Evolutionary conservation across 371 early-diverging fungal genomes (phyloP), one percentile per base, ranked within the genome.

Genomic region (Mycotypha africana): DNA sequence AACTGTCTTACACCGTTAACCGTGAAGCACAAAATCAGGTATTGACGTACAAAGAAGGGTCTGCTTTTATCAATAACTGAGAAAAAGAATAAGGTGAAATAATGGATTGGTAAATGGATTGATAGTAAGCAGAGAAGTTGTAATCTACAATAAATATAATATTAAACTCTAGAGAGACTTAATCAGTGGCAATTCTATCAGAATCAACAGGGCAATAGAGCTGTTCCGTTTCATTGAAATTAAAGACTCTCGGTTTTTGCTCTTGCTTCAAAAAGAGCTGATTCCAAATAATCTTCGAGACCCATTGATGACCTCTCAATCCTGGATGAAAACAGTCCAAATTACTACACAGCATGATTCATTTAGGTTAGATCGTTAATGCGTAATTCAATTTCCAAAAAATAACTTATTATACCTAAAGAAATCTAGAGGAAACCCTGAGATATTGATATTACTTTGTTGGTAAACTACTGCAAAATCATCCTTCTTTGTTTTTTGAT

Each of bases 191-290:
- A 19, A 71, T 51, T 36, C 67, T 53, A 55, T 71, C 72, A 6
- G 50, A 41, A n/a, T 71, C 65, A 2, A 35, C 42, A 10, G 72
- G 72, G 31, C 72, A 71, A 26, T 65, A 71, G 15, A 67, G 51
- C 0, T 49, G 31, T 8, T 47, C 42, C 14, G 51, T 47, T 14
- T 23, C 44, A 36, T 65, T 26, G 20, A 62, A 71, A 15, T 57
- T 57, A 14, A 57, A 47, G 1, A 51, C 47, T 6, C 21, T 23
- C 7, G 51, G 57, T 24, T 57, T 57, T 6, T 30, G 14, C 8
- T 17, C 15, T 44, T 39, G 51, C 10, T 37, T 45, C n/a, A 24
- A 32, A 34, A 51, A 51, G 12, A 51, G 24, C 17, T 44, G 25
- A 21, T 51, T 51, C 51, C 51, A 51, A 8, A 51, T 30, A 19